phyloP scores from a whole-genome alignment of 192 early-diverging fungal genomes.

The Phycomyces nitens region DNA sequence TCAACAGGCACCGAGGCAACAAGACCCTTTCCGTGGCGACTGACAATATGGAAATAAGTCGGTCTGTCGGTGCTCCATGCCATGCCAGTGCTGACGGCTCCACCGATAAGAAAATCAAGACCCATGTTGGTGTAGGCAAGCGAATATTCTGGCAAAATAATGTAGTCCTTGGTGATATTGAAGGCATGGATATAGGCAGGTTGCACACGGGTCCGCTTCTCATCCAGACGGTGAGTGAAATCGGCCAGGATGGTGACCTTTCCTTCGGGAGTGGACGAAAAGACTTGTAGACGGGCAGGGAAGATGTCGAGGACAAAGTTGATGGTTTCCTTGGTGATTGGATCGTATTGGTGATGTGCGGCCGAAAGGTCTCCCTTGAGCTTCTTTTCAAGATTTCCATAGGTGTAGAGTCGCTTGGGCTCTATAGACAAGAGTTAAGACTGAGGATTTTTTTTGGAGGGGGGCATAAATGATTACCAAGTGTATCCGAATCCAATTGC shows the following conservation, averaged over 20 bases:
- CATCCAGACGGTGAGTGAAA: conserved; percentile 12
- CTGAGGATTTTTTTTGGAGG: no score
- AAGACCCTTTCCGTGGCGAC: conserved; percentile 1
- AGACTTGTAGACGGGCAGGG: not conserved
- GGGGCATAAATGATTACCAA: conserved; percentile 13
- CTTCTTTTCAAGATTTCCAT: conserved; percentile 2
- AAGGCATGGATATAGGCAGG: conserved; percentile 57
- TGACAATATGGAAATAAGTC: conserved; percentile 6
- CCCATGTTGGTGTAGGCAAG: conserved; percentile 30
- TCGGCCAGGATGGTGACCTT: conserved; percentile 16
- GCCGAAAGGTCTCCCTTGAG: conserved; percentile 17
- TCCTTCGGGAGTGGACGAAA: conserved; percentile 10
- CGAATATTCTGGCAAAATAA: conserved; percentile 51
- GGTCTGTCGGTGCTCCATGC: not conserved
- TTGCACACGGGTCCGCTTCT: not conserved
- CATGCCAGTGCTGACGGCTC: not conserved
- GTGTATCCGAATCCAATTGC: conserved; percentile 23
- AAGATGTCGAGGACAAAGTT: conserved; percentile 11
- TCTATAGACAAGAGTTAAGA: no score
- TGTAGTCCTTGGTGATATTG: conserved; percentile 49
- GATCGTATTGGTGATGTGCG: conserved; percentile 30
- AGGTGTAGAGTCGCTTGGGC: conserved; percentile 15
- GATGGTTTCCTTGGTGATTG: conserved; percentile 19
- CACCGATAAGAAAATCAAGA: not conserved
- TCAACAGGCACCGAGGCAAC: conserved; percentile 6